These are phyloP conservation scores for Scheffersomyces lignicola DNA, from an alignment of 1,139 yeast genomes.

Conservation along the genomic window DNA sequence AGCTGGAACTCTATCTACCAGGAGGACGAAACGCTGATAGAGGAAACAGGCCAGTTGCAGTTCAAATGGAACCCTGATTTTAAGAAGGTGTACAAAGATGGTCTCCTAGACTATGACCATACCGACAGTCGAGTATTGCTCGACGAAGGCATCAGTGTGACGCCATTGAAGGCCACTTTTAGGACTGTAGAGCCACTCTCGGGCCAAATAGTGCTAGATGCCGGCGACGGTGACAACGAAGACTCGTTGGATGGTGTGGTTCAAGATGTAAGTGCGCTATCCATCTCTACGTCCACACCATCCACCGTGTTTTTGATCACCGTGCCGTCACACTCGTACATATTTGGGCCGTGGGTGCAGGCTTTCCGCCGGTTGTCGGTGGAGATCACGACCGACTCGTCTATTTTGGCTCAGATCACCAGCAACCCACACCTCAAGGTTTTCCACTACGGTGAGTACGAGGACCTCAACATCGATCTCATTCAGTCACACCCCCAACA, in stretches of 20 bases:
- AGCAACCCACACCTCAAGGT: constrained; percentile 23
- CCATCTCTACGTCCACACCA: not conserved
- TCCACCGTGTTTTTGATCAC: constrained; percentile 30
- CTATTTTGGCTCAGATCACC: constrained; percentile 20
- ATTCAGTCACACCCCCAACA: constrained; percentile 34
- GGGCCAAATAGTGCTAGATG: constrained; percentile 54
- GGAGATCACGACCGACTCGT: constrained; percentile 26
- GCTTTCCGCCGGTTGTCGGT: constrained; percentile 37
- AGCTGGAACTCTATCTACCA: constrained; percentile 67
- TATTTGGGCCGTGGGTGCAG: constrained; percentile 53
- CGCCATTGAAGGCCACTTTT: constrained; percentile 81
- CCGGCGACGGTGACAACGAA: constrained; percentile 17
- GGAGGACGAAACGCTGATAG: constrained; percentile 17
- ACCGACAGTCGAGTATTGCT: constrained; percentile 57
- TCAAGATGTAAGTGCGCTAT: not conserved
- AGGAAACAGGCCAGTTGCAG: constrained; percentile 28
- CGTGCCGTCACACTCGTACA: constrained; percentile 45
- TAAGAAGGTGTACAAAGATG: constrained; percentile 61
- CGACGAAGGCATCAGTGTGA: constrained; percentile 63
- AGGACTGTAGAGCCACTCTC: constrained; percentile 50
- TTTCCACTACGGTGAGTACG: constrained; percentile 89
- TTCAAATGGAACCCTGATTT: constrained; percentile 88
- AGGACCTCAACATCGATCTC: constrained; percentile 77
- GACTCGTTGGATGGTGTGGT: constrained; percentile 23
- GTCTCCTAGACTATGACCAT: constrained; percentile 51